Base-by-base conservation (phyloP, 352 stramenopile species). In the Phytopythium oedochilum region DNA sequence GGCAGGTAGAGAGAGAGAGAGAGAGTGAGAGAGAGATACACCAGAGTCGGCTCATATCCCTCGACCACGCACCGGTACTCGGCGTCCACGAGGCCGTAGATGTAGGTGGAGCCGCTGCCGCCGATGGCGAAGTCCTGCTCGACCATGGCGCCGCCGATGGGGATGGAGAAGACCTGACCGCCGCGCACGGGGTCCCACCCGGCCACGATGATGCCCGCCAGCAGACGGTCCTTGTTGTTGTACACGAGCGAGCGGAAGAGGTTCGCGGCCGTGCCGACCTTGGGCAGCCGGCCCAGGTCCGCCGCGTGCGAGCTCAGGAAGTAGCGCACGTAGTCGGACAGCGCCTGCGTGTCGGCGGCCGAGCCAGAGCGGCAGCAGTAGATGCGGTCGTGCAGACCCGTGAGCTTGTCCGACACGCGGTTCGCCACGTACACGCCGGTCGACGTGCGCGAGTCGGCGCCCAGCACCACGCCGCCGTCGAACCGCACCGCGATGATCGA, bases 401-500 rank as follows among this genome's bases (percentile, higher is more conserved):
- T 98, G 57, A 99, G 89, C 74, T 99, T 99, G 82, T 99, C 96
- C 34, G 78, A 96, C 39, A 98, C 95, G 58, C 97, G 88, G 72
- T 99, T 99, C 55, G 96, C 96, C 32, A 99, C 92, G 78, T 99
- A 99, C 36, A 87, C 91, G 61, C 96, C 93, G 47, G 86, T 98
- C 51, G 91, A 97, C 52, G 91, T 98, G 56, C 93, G 83, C 20
- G 77, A 96, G 76, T 98, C 97, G 32, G 97, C 97, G 54, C 95
- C 96, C 23, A 99, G 82, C 51, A 99, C 89, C 20, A 99, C 97
- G 50, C 97, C 97, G 36, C 94, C 96, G 9, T 96, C 78, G 75
- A 98, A 99, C 48, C 85, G 82, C 48, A 99, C 86, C 17, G 97
- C 96, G 75, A 99, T 98, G 79, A 99, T 99, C 47, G 96, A 99